Evolutionary conservation across 495 filamentous ascomycete genomes (phyloP), one percentile per base, ranked within the genome.

Genomic region (Tetracladium setigerum): DNA sequence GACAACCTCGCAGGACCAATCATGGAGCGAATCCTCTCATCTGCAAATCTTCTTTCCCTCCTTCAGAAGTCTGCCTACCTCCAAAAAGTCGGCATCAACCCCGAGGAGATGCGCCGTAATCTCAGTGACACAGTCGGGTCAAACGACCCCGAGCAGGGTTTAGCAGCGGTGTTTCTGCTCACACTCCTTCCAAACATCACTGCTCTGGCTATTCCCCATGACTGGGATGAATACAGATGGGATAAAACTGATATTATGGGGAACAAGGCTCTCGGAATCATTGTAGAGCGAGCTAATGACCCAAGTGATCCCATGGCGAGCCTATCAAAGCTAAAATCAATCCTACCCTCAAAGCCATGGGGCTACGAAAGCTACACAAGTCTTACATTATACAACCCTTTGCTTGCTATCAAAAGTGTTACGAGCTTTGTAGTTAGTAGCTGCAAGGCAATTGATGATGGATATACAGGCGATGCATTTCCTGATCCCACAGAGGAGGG

Each of bases 281-380:
- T 44, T 19, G 41, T 33, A 12, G 15, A 14, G 13, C n/a, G 30
- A 5, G 41, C 41, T 3, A 44, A 44, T 18, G 41, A 44, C 15
- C 41, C 41, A 11, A 12, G 2, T 11, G 5, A 44, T 12, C 12
- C 41, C 7, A 9, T 12, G 5, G 24, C 41, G 2, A 27, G 41
- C 18, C 41, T 44, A 9, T 44, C 41, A 44, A 44, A 34, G 19
- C 41, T 44, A 9, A 34, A 27, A 17, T 24, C 41, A 6, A 13
- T 44, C n/a, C 27, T 44, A 10, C 41, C 41, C 14, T 44, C 27
- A 7, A 16, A 27, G 10, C n/a, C 16, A 2, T 15, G 12, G 13
- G 13, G 15, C 2, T 33, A 44, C 16, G 27, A 44, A 19, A 2
- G 14, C 27, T 14, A 32, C 27, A 9, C 5, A 12, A 18, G 10